Evolutionary conservation across 2,329 filamentous ascomycete species (phyloP).

Genomic region (Microdochium paspali): DNA sequence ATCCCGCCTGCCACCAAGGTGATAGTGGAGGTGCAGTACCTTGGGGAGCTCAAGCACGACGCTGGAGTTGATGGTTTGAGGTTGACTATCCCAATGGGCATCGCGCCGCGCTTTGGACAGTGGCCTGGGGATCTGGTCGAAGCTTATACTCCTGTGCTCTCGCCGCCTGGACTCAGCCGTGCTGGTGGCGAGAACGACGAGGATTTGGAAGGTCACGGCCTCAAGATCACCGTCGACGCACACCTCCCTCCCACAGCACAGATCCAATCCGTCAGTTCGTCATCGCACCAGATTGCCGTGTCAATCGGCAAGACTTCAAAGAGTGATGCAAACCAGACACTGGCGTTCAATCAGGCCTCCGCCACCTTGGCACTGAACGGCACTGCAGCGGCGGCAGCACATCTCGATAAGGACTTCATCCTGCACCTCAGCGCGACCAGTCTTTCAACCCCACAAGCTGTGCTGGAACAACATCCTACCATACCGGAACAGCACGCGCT

Average conservation of each 20-base stretch:
- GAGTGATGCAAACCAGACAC: slow-evolving; percentile 27
- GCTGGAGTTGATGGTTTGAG: slow-evolving; percentile 57
- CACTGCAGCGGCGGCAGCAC: slow-evolving; percentile 23
- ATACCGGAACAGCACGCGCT: slow-evolving; percentile 53
- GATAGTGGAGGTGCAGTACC: slow-evolving; percentile 53
- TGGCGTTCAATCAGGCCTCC: slow-evolving; percentile 49
- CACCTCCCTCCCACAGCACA: slow-evolving; percentile 44
- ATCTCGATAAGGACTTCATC: slow-evolving; percentile 57
- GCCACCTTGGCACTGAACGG: slow-evolving; percentile 43
- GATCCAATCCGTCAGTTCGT: slow-evolving; percentile 55
- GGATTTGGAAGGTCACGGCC: slow-evolving; percentile 18
- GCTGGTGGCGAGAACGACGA: too few species aligned
- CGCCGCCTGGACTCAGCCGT: not conserved
- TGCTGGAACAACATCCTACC: slow-evolving; percentile 56
- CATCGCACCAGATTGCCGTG: slow-evolving; percentile 58
- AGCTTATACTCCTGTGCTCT: not conserved
- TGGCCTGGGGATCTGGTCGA: slow-evolving; percentile 26
- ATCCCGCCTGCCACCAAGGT: slow-evolving; percentile 49
- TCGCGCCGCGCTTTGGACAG: slow-evolving; percentile 57
- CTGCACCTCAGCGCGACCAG: slow-evolving; percentile 54
- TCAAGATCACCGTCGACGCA: slow-evolving; percentile 50
- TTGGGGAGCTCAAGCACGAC: slow-evolving; percentile 66
- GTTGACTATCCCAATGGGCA: slow-evolving; percentile 58
- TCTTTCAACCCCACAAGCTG: slow-evolving; percentile 48
- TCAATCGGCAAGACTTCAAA: slow-evolving; percentile 49